Percentiles rank a stretch among this genome's conserved stretches.
phyloP scores from a whole-genome alignment of 306 rosid genomes.

The Castanea crenata region DNA sequence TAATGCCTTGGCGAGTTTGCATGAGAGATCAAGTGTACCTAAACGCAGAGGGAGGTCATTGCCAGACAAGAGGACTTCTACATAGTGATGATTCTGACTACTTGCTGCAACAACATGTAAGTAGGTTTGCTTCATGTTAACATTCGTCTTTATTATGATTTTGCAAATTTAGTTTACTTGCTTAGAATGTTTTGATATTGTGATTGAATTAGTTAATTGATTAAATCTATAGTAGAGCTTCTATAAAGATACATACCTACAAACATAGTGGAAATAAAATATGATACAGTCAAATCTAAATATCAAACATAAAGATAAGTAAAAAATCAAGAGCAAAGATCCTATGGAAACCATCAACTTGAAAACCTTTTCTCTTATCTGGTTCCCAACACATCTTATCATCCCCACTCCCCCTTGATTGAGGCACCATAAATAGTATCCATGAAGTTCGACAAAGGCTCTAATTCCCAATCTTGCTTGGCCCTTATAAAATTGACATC shows the following conservation, averaged over 20 bases:
- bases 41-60: conserved; percentile 18
- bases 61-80: conserved; percentile 24
- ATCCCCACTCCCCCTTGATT: no score
- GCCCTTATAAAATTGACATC: no score
- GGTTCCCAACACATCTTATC: no score
- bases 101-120: conserved; percentile 8
- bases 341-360: no score
- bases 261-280: background rate
- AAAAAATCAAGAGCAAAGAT: background rate
- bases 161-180: conserved; percentile 4
- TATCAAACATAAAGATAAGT: background rate
- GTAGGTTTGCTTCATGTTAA: conserved; percentile 27
- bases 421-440: no score
- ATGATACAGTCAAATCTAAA: background rate
- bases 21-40: conserved; percentile 25
- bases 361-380: no score
- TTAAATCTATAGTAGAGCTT: background rate
- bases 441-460: no score
- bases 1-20: conserved; percentile 15
- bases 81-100: conserved; percentile 14
- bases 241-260: background rate
- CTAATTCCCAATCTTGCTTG: no score
- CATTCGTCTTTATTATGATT: conserved; percentile 11
- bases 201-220: background rate
- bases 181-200: background rate